Evolutionary conservation across 805 yeast species (phyloP), one percentile per base, ranked within the genome.

Genomic region (Sungouiozyma intestinalis): DNA sequence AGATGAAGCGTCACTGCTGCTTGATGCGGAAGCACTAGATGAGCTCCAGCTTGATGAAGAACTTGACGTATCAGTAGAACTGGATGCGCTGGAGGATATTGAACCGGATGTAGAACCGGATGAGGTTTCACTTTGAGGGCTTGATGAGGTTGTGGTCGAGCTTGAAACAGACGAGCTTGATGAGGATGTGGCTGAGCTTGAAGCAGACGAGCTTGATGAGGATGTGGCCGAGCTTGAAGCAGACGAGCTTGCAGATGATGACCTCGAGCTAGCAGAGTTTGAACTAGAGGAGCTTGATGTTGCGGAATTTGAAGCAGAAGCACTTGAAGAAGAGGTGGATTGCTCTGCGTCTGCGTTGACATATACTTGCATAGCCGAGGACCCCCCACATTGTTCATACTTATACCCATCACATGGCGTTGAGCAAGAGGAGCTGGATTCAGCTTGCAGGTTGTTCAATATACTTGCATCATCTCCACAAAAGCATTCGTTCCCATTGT

Each of bases 391-490:
- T 8, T 47, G 63, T 42, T 80, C 81, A 3, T 49, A 36, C 8
- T 76, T 73, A 60, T 71, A 85, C n/a, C 86, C 94, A 16, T 55
- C 58, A 61, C 95, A 85, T 3, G 51, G 33, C 1, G 52, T 45
- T 39, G 56, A 47, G 61, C 87, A 81, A 18, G 60, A 46, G 35
- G 53, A 44, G 11, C 57, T 54, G 3, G 76, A 68, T 3, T 67
- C 54, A 8, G 73, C 65, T 1, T 60, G 44, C 29, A 56, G 33
- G 9, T 36, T 31, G 4, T 42, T 33, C 9, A 42, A 40, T 1
- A 63, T 46, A 51, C 71, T 63, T 15, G 86, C 87, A 1, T 64
- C 46, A 51, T 71, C 63, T 19, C 88, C 90, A 58, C 94, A 84
- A 54, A 72, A 81, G 59, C 94, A 84, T 18, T 62, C 59, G 31